Evolutionary conservation across 768 basidiomycete genomes (phyloP), one percentile per base, ranked within the genome.

Genomic region (Butyriboletus loyo): DNA sequence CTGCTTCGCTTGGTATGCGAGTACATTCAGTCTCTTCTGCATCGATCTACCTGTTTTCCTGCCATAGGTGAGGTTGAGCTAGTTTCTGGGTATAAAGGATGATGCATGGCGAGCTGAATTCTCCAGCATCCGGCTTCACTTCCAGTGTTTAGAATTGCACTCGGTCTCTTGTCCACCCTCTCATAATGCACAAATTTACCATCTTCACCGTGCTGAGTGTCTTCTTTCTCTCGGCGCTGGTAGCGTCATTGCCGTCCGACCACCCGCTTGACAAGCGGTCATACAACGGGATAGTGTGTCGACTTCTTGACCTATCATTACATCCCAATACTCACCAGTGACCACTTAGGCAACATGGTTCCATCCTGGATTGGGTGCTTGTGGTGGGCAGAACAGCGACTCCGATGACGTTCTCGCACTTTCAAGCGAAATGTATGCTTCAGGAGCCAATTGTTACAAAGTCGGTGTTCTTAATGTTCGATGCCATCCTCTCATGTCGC

Each of bases 271-370:
- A 80, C 49, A 79, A 77, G 65, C 75, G 82, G 43, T n/a, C n/a
- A 11, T 1, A 80, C 60, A 58, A 56, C 9, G 87, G 87, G 43
- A 72, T 74, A 55, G 87, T 87, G 65, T 57, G 80, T 72, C 7
- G 17, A 11, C 24, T 21, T 36, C 15, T 28, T 4, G 10, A 31
- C 4, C 21, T 10, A 4, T 2, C 24, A 8, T 30, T 7, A 21
- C 25, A 19, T 21, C 21, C 22, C 32, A 30, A 41, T 8, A 47
- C 54, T 53, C 13, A 58, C 22, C 13, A 39, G 36, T 38, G 51
- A 51, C 34, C 50, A 9, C 31, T 4, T 55, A 87, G 86, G 86
- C 78, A 40, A 87, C 84, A 27, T 87, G 77, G 77, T 88, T 77
- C 64, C 41, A 82, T 54, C 75, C 73, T 46, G 83, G 67, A 27